A percentile compares a stretch with the other conserved stretches of the same genome.
Conservation (phyloP, 345 rosid species). For the Gynandropsis gynandra region DNA sequence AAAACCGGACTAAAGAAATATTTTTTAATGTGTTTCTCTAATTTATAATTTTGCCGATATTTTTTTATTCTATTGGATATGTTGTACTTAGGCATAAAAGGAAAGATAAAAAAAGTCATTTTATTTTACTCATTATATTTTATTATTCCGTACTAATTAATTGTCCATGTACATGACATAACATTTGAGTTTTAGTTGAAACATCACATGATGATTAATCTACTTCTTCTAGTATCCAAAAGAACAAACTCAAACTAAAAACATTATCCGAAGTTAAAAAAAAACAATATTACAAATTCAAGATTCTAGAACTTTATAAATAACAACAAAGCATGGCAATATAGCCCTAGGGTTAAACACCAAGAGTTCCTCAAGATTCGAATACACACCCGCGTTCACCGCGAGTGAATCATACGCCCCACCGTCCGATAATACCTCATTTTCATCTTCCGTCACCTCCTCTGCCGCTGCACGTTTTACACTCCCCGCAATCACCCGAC, state of each 20-base stretch:
- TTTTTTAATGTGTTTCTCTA: too few species aligned
- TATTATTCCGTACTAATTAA: background rate
- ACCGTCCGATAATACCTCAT: conserved; percentile 17
- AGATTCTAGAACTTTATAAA: conserved; percentile 60
- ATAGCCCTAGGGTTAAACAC: conserved; percentile 85
- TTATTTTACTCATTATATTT: too few species aligned
- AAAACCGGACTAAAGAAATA: too few species aligned
- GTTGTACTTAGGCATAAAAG: too few species aligned
- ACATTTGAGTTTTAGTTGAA: background rate
- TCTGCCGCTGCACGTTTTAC: conserved; percentile 47
- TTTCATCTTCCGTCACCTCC: conserved; percentile 33
- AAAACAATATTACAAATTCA: conserved; percentile 24
- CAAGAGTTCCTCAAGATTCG: conserved; percentile 72
- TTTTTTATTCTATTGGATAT: too few species aligned
- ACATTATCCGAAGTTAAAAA: conserved; percentile 20
- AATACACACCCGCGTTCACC: conserved; percentile 55
- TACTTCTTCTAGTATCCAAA: conserved; percentile 12
- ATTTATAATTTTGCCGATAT: too few species aligned
- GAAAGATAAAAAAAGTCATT: too few species aligned
- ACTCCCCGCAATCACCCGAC: conserved; percentile 94
- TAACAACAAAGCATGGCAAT: conserved; percentile 91
- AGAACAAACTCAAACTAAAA: conserved; percentile 1
- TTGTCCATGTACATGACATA: conserved; percentile 7
- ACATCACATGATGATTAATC: conserved; percentile 17
- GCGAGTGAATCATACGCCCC: conserved; percentile 78